phyloP scores from a whole-genome alignment of 805 yeast species.

The Scheffersomyces stipitis region DNA sequence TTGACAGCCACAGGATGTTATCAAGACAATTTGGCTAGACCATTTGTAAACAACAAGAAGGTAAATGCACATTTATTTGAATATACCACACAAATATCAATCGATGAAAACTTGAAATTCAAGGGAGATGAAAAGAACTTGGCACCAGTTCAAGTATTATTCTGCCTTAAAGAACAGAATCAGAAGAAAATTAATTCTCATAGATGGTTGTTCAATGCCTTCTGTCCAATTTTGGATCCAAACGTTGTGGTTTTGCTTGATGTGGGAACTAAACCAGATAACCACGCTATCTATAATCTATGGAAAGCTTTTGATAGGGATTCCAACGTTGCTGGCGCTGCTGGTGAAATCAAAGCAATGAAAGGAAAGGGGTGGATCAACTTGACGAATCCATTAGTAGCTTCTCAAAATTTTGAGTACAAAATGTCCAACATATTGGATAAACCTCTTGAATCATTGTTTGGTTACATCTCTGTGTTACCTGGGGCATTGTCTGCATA shows the following conservation, averaged over 20 bases:
- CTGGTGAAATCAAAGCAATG: conserved; percentile 96
- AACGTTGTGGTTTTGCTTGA: conserved; percentile 86
- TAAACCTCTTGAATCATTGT: conserved; percentile 88
- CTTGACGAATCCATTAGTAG: conserved; percentile 85
- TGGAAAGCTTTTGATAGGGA: conserved; percentile 98
- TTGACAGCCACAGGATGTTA: conserved; percentile 94
- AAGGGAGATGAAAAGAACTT: conserved; percentile 87
- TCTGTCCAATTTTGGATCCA: conserved; percentile 90
- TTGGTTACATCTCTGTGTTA: conserved; percentile 89
- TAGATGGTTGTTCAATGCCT: conserved; percentile 95
- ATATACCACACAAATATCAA: conserved; percentile 91
- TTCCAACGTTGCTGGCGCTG: conserved; percentile 98
- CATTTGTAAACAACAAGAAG: conserved; percentile 84
- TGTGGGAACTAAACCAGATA: conserved; percentile 97
- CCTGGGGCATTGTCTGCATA: conserved; percentile 98
- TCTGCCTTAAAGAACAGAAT: conserved; percentile 90
- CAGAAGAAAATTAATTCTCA: conserved; percentile 95
- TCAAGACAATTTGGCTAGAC: conserved; percentile 96
- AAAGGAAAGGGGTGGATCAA: conserved; percentile 86
- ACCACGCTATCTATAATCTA: conserved; percentile 81
- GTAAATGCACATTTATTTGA: conserved; percentile 95
- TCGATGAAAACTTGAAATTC: conserved; percentile 85
- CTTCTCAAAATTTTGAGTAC: conserved; percentile 94
- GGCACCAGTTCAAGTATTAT: conserved; percentile 91
- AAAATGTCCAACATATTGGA: conserved; percentile 96